phyloP scores from a whole-genome alignment of 129 eudicot genomes.

The Centella asiatica region DNA sequence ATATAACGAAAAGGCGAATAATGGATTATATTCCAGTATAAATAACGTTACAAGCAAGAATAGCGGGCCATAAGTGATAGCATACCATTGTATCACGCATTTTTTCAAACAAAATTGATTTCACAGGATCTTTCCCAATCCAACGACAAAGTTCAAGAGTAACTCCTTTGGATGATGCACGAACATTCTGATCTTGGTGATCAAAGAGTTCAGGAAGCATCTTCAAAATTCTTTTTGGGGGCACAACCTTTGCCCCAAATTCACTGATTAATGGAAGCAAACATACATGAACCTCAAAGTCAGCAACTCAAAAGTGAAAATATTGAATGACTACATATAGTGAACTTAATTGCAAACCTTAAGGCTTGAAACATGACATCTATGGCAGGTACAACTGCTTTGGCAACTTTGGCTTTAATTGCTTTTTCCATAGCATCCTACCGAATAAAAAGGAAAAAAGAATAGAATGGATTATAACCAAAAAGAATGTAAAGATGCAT shows the following conservation, averaged over 20 bases:
- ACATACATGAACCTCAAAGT: constrained; percentile 11
- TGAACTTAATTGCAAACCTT: constrained; percentile 43
- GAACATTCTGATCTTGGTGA: constrained; percentile 99
- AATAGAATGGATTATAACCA: background rate
- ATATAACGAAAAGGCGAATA: background rate
- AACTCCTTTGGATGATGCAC: constrained; percentile 96
- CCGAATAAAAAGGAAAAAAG: background rate
- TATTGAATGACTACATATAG: background rate
- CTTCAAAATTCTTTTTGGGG: constrained; percentile 94
- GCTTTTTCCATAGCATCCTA: constrained; percentile 99
- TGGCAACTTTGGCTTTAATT: constrained; percentile 88
- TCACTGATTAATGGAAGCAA: constrained; percentile 44
- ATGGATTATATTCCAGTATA: background rate
- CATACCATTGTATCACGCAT: constrained; percentile 99
- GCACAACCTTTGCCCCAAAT: constrained; percentile 90
- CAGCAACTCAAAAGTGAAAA: background rate
- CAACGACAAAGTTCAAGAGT: constrained; percentile 98
- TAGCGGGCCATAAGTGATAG: background rate
- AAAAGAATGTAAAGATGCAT: background rate
- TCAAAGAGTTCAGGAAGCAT: constrained; percentile 99
- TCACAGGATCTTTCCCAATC: constrained; percentile 98
- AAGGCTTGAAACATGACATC: constrained; percentile 99
- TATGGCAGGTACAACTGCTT: constrained; percentile 99
- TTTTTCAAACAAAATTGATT: constrained; percentile 90
- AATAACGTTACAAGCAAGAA: background rate